Base-by-base conservation (phyloP, 208 protist genomes). In the Polymyxa betae region DNA sequence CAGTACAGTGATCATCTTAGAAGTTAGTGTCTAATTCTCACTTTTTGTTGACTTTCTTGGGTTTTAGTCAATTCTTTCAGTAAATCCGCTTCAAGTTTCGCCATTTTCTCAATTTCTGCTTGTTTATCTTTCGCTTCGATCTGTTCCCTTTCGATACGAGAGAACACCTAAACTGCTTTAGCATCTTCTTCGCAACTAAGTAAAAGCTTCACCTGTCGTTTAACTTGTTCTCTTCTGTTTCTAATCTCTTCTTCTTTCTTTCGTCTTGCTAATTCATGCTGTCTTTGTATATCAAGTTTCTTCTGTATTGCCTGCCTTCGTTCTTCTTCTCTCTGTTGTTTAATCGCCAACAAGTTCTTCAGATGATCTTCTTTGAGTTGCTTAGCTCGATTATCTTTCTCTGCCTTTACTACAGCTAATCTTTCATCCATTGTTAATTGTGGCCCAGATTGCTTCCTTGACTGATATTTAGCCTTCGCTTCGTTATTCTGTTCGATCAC, bases 361-460 rank as follows among this genome's bases (percentile, higher is more conserved):
- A 43, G 5, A 43, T n/a, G 72, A n/a, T 82, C 72, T n/a, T 82
- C 72, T n/a, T 82, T 82, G 5, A 82, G 35, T 82, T 82, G 16
- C 72, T 43, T 35, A 35, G 12, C 72, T 38, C n/a, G 35, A 38
- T 5, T 43, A 38, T 35, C 72, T 82, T 82, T 35, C 72, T 5
- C 5, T 12, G 35, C 72, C 40, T 43, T 43, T 16, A 35, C 72
- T 40, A n/a, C 5, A 82, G 72, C 35, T 38, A 35, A 43, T 82
- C 35, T 35, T 82, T 43, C 72, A 40, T 35, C 72, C 12, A 82
- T 20, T 82, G n/a, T 35, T n/a, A 43, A 20, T 43, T 82, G 35
- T 82, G 35, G 5, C 5, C 72, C n/a, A 38, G n/a, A 43, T 82
- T 5, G 35, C n/a, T 43, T 82, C n/a, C 72, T 82, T 5, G 16